Evolutionary conservation across 2,329 filamentous ascomycete species (phyloP).

Genomic region (Penicillium sp.): DNA sequence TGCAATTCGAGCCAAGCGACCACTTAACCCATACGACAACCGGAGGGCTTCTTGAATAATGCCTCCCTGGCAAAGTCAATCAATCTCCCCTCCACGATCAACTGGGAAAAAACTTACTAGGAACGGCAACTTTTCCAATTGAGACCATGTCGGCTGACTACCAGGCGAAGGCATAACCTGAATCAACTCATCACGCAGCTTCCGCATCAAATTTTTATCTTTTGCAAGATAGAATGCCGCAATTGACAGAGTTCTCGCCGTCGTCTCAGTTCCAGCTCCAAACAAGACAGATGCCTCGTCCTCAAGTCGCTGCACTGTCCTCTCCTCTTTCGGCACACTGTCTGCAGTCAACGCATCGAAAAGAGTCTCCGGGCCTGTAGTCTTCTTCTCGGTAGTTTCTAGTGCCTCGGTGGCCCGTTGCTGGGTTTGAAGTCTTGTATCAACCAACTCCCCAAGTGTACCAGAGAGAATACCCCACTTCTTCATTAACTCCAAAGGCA

Average conservation of each 20-base stretch:
- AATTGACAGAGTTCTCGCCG: slow-evolving; percentile 30
- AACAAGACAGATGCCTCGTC: slow-evolving; percentile 35
- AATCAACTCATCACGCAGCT: slow-evolving; percentile 32
- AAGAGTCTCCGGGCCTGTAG: slow-evolving; percentile 21
- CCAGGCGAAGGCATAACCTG: slow-evolving; percentile 25
- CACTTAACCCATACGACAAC: neutral
- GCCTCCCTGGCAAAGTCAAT: slow-evolving; percentile 6
- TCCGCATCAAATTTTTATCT: slow-evolving; percentile 18
- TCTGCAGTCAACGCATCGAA: slow-evolving; percentile 37
- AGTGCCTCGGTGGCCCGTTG: neutral
- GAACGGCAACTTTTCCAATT: slow-evolving; percentile 27
- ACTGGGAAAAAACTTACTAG: slow-evolving; percentile 5
- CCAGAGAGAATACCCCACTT: neutral
- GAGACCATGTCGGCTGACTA: slow-evolving; percentile 5
- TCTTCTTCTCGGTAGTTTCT: neutral
- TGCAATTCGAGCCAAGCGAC: slow-evolving; percentile 7
- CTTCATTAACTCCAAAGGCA: neutral
- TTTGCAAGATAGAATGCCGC: slow-evolving; percentile 32
- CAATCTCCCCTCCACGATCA: neutral
- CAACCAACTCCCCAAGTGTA: neutral
- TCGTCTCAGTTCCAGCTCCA: slow-evolving; percentile 39
- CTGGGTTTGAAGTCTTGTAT: neutral
- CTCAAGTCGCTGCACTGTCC: slow-evolving; percentile 31
- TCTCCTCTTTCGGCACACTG: slow-evolving; percentile 40
- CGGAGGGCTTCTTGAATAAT: slow-evolving; percentile 22